Evolutionary conservation across 495 filamentous ascomycete genomes (phyloP).

Genomic region (Annulohypoxylon stygium): DNA sequence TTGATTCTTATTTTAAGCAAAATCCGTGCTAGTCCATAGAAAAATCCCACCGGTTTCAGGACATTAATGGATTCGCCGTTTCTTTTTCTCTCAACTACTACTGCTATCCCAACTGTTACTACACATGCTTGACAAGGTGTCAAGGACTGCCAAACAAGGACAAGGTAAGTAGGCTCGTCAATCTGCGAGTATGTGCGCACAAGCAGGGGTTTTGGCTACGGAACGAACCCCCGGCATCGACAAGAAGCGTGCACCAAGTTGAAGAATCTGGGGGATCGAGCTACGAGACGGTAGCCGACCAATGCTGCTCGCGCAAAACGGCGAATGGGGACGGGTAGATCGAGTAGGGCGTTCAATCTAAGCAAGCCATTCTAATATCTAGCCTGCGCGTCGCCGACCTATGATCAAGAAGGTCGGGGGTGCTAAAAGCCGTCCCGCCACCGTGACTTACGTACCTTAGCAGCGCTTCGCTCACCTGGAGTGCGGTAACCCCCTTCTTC

Average conservation of each 20-base stretch:
- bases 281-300: not conserved
- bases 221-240: conserved; percentile 1
- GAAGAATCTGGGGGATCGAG: conserved; percentile 18
- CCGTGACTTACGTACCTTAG: conserved; percentile 2
- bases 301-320: not conserved
- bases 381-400: conserved; percentile 2
- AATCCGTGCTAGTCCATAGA: not conserved
- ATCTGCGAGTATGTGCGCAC: conserved; percentile 6
- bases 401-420: conserved; percentile 17
- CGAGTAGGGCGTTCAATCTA: not conserved
- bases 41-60: conserved; percentile 9
- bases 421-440: conserved; percentile 30
- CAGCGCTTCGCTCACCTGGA: not conserved
- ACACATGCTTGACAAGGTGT: not conserved
- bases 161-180: not conserved
- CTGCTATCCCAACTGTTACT: not conserved
- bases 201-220: not conserved
- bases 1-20: conserved; percentile 8
- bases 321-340: not conserved
- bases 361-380: not conserved
- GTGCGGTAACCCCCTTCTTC: not conserved
- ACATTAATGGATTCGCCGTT: not conserved
- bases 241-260: not conserved
- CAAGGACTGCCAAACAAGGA: not conserved
- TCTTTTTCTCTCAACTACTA: not conserved